Base-by-base conservation (phyloP, 495 filamentous ascomycete genomes). In the Bryoglossum gracile region DNA sequence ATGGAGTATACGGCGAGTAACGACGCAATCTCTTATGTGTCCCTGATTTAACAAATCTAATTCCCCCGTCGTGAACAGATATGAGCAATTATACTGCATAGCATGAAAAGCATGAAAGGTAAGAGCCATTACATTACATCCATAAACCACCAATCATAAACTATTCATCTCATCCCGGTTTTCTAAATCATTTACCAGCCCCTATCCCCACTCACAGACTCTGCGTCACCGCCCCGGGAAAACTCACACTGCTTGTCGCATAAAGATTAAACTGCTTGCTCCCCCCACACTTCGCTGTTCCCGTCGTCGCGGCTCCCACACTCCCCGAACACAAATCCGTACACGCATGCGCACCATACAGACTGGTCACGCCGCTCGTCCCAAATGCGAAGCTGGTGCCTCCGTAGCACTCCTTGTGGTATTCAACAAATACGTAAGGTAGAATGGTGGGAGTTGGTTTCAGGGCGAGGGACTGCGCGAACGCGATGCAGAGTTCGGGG, bases 381-480 rank as follows among this genome's bases (percentile, higher is more conserved):
- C 34, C 14, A 41, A 60, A 60, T 22, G 50, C 25, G 22, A 57
- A 46, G 23, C 11, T 42, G 1, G 30, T 40, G 13, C 54, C 57
- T 17, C 57, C 54, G 37, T 60, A 60, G 50, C 57, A 60, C 39
- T 60, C 46, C n/a, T 51, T 33, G 16, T 54, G 50, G 39, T 60
- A 57, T 43, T 60, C 57, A 22, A 60, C 18, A 14, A 19, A 47
- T 19, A 54, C 35, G 34, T 60, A 60, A 8, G 46, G 50, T 9
- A 54, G 21, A 18, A 49, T 24, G 10, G 46, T 52, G 4, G 57
- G 54, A 9, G 30, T 22, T 4, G 54, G 50, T 10, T 47, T 24
- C 8, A 17, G 24, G 33, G 56, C 53, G 10, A 54, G n/a, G 6
- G 48, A 55, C 40, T 50, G 48, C 1, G 48, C 52, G 37, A 48